phyloP scores from a whole-genome alignment of 164 flowering plant species.

The Berberis vulgaris region DNA sequence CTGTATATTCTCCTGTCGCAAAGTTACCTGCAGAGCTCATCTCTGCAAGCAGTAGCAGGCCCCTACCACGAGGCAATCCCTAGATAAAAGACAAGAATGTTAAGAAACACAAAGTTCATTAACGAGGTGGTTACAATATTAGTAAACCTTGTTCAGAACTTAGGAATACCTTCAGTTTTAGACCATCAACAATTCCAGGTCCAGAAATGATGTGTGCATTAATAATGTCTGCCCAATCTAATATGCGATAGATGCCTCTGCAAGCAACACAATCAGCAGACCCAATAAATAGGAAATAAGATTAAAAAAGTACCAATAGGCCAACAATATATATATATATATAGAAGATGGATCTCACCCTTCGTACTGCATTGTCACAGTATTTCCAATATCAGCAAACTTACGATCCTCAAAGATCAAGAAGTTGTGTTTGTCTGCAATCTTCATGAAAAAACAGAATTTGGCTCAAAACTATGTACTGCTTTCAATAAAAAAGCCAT shows the following conservation, averaged over 20 bases:
- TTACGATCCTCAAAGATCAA: slow-evolving; percentile 95
- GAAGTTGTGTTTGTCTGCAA: slow-evolving; percentile 89
- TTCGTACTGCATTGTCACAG: slow-evolving; percentile 98
- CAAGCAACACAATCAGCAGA: slow-evolving; percentile 8
- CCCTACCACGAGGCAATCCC: slow-evolving; percentile 94
- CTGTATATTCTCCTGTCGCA: slow-evolving; percentile 94
- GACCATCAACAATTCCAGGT: slow-evolving; percentile 94
- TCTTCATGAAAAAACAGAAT: slow-evolving; percentile 31
- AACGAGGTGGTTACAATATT: too few relatives aligned
- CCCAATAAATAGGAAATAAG: neutral
- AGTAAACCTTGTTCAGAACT: neutral
- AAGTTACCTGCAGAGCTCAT: slow-evolving; percentile 98
- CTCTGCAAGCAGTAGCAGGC: slow-evolving; percentile 88
- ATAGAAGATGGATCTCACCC: slow-evolving; percentile 41
- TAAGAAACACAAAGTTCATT: neutral
- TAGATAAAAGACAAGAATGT: slow-evolving; percentile 12
- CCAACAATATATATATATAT: neutral
- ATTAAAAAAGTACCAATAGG: neutral
- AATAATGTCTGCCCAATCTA: slow-evolving; percentile 96
- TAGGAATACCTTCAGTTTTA: slow-evolving; percentile 66
- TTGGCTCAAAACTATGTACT: slow-evolving; percentile 5
- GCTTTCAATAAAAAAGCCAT: too few relatives aligned
- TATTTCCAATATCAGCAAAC: slow-evolving; percentile 98
- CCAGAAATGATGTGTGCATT: slow-evolving; percentile 95
- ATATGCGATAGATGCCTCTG: slow-evolving; percentile 78